These are phyloP conservation scores for Boletus insuetus DNA, from an alignment of 768 basidiomycete genomes.

Conservation along the genomic window DNA sequence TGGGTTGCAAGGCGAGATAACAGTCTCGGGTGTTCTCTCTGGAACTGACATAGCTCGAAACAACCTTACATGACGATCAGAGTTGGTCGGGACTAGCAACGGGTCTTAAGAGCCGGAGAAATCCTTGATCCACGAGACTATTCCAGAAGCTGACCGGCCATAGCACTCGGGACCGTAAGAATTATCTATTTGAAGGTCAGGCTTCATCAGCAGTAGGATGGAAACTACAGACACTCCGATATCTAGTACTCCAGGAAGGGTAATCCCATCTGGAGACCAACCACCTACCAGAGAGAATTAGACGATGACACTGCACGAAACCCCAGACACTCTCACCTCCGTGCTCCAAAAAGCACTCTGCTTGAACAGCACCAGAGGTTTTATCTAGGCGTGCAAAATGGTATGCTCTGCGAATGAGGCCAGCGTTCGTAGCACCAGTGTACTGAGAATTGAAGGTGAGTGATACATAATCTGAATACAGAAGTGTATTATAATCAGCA, in stretches of 20 bases:
- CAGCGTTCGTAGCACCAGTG: slow-evolving; percentile 51
- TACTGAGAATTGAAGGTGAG: slow-evolving; percentile 45
- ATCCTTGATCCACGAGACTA: slow-evolving; percentile 63
- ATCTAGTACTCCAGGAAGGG: slow-evolving; percentile 62
- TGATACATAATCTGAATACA: slow-evolving; percentile 18
- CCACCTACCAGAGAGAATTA: slow-evolving; percentile 37
- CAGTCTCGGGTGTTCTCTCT: no score
- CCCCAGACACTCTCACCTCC: slow-evolving; percentile 38
- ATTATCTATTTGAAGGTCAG: slow-evolving; percentile 40
- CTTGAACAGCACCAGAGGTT: slow-evolving; percentile 57
- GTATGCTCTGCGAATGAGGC: slow-evolving; percentile 59
- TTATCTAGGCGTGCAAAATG: slow-evolving; percentile 57
- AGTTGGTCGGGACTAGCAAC: no score
- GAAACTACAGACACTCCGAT: slow-evolving; percentile 49
- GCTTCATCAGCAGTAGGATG: background rate
- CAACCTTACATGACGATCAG: no score
- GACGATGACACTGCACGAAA: slow-evolving; percentile 29
- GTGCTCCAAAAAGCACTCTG: slow-evolving; percentile 53
- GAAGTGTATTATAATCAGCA: background rate
- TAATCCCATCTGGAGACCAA: slow-evolving; percentile 54
- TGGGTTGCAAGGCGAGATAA: no score
- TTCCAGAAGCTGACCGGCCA: slow-evolving; percentile 46
- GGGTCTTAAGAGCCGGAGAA: slow-evolving; percentile 48
- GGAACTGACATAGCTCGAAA: no score
- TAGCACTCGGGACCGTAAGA: slow-evolving; percentile 53